Base-by-base conservation (phyloP, 805 yeast genomes). In the Zygosaccharomyces bisporus region DNA sequence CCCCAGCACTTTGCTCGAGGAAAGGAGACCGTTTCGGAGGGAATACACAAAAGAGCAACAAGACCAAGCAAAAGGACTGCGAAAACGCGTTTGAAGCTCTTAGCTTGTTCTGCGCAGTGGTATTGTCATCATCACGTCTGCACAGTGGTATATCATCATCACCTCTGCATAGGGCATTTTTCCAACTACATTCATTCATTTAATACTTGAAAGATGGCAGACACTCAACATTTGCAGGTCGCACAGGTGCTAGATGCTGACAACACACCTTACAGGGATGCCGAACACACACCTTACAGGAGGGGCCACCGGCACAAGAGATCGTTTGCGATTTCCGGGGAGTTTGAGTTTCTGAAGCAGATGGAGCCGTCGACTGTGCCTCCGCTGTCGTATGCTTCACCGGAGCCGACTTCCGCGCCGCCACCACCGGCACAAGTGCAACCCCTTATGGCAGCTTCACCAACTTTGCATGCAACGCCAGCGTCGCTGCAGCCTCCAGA, bases 301-400 rank as follows among this genome's bases (percentile, higher is more conserved):
- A 69, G 77, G 50, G 78, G 80, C 1, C 96, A 88, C 65, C 77
- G 86, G 35, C 96, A 88, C 57, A 77, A 86, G 56, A 70, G 96
- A 41, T 87, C 95, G 0, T 89, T 91, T 17, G 95, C 95, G 0
- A 82, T 88, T 5, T 84, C 93, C 6, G 93, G 93, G 3, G 95
- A 88, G 60, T 84, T 86, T 59, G 93, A 85, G 54, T 67, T 67
- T 43, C 53, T 67, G 39, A 63, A 62, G 34, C 61, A 58, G 7
- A 37, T 37, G 40, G 40, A 37, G 17, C 57, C 57, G 2, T 50
- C 49, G 9, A 39, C 50, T 23, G 43, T 49, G 12, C 54, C 55
- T 17, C 55, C 53, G 16, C 23, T 49, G 23, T 49, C 54, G 12
- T 44, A 43, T 41, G 29, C 42, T 6, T 40, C 52, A 4, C 49